These are phyloP conservation scores for Naganishia friedmannii DNA, from an alignment of 768 basidiomycete species.

Conservation along the genomic window DNA sequence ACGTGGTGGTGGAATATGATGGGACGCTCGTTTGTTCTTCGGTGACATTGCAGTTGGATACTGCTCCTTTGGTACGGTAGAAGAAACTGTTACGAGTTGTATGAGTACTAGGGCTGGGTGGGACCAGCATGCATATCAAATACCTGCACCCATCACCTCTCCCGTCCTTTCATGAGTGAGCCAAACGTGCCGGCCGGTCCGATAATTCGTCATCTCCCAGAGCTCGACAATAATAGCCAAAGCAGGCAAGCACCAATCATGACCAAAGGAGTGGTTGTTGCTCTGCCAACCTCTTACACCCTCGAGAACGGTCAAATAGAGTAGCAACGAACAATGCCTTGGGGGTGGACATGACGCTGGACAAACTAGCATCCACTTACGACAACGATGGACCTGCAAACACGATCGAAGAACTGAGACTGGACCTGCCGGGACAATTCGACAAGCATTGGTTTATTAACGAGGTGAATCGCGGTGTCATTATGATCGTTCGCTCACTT, in stretches of 20 bases:
- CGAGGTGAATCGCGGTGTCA: not conserved
- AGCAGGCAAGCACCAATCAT: not conserved
- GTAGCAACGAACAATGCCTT: not conserved
- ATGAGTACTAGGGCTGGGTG: no score
- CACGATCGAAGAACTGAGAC: not conserved
- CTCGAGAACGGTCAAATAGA: no score
- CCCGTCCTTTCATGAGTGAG: no score
- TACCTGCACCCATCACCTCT: no score
- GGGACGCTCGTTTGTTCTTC: no score
- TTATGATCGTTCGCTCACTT: not conserved
- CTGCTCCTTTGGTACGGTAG: no score
- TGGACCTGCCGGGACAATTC: not conserved
- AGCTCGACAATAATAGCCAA: not conserved
- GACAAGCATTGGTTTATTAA: slow-evolving; percentile 15
- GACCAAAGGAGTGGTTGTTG: no score
- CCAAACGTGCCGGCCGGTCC: not conserved
- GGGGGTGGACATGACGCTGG: not conserved
- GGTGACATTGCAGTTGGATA: no score
- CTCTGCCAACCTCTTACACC: no score
- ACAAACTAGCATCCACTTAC: not conserved
- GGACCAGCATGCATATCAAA: no score
- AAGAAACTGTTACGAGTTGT: no score
- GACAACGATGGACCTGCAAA: not conserved
- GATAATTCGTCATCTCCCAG: not conserved
- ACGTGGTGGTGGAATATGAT: no score